A percentile compares a stretch with the other conserved stretches of the same genome.
These are phyloP conservation scores for Galerina sulciceps DNA, from an alignment of 768 basidiomycete species.

Conservation along the genomic window DNA sequence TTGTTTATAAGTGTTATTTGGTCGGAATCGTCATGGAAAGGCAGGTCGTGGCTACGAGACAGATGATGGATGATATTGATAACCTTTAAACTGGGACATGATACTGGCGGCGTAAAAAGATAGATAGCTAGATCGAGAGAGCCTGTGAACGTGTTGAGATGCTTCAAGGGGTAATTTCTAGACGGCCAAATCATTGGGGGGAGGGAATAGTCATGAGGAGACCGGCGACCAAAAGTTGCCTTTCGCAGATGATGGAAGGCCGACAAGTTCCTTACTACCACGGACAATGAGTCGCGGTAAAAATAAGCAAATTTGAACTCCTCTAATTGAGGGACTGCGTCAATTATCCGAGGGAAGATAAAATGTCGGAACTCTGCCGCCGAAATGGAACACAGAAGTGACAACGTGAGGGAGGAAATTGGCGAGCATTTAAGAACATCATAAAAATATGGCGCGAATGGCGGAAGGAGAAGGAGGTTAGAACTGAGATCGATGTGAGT, in stretches of 20 bases:
- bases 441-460: constrained; percentile 14
- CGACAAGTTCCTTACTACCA: constrained; percentile 3
- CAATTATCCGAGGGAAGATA: constrained; percentile 11
- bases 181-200: neutral
- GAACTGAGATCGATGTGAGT: constrained; percentile 9
- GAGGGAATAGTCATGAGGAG: neutral
- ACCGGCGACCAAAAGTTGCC: neutral
- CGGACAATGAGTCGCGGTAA: neutral
- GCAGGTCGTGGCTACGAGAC: neutral
- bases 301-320: constrained; percentile 3
- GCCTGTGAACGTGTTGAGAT: constrained; percentile 12
- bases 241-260: neutral
- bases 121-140: constrained; percentile 13
- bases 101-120: constrained; percentile 1
- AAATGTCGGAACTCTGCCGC: constrained; percentile 10
- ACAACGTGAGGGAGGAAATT: constrained; percentile 9
- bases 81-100: neutral
- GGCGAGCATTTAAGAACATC: constrained; percentile 9
- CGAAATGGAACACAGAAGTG: neutral
- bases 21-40: neutral
- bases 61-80: constrained; percentile 13
- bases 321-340: constrained; percentile 2
- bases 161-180: neutral
- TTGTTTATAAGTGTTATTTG: neutral
- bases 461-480: constrained; percentile 16